These are phyloP conservation scores for Suillus alpinus DNA, from an alignment of 768 basidiomycete species.

Conservation along the genomic window DNA sequence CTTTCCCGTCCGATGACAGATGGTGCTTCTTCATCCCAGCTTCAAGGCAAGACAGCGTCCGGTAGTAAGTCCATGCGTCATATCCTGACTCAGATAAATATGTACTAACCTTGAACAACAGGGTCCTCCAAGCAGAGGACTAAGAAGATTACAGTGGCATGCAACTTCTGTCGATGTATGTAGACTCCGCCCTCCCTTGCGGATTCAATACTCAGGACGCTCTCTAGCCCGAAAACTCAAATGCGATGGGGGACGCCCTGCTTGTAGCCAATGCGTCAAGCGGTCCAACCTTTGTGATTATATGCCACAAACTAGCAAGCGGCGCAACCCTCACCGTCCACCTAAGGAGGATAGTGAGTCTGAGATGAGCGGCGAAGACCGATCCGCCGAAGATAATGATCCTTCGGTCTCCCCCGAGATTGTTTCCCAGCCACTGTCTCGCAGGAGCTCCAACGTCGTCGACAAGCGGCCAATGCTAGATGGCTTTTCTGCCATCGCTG, in stretches of 20 bases:
- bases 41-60: slow-evolving; percentile 31
- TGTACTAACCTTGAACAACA: slow-evolving; percentile 25
- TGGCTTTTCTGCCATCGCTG: slow-evolving; percentile 27
- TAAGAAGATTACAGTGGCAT: slow-evolving; percentile 87
- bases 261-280: slow-evolving; percentile 80
- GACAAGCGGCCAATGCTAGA: slow-evolving; percentile 34
- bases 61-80: slow-evolving; percentile 36
- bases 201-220: slow-evolving; percentile 17
- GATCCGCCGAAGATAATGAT: slow-evolving; percentile 47
- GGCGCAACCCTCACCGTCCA: slow-evolving; percentile 62
- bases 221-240: slow-evolving; percentile 78
- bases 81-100: slow-evolving; percentile 7
- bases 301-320: slow-evolving; percentile 68
- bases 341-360: slow-evolving; percentile 57
- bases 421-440: slow-evolving; percentile 32
- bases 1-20: slow-evolving; percentile 41
- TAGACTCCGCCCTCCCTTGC: slow-evolving; percentile 19
- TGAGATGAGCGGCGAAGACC: slow-evolving; percentile 64
- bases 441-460: slow-evolving; percentile 32
- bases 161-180: slow-evolving; percentile 90
- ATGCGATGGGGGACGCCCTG: slow-evolving; percentile 83
- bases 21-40: slow-evolving; percentile 20
- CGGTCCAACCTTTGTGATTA: slow-evolving; percentile 79
- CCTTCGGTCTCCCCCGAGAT: slow-evolving; percentile 57
- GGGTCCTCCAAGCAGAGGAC: slow-evolving; percentile 65